Evolutionary conservation across 352 stramenopile genomes (phyloP).

Genomic region (Globisporangium cederbergense): DNA sequence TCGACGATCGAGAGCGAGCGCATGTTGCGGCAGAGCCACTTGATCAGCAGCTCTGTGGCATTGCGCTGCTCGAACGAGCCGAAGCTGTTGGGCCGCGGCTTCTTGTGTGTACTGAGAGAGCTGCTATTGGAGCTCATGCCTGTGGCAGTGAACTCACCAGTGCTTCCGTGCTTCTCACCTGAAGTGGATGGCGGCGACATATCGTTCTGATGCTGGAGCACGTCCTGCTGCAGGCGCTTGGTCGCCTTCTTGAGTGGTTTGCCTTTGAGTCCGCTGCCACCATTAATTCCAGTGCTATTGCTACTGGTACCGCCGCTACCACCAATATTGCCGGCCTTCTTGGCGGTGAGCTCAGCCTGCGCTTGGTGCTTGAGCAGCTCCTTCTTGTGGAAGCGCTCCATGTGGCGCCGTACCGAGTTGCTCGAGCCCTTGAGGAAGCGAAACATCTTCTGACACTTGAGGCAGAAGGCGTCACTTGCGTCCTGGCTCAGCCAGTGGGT

Average conservation of each 20-base stretch:
- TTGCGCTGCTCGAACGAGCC: conserved; percentile 24
- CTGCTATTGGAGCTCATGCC: not conserved
- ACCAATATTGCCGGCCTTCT: not conserved
- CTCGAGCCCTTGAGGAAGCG: conserved; percentile 55
- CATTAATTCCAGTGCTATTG: conserved; percentile 1
- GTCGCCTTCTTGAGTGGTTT: conserved; percentile 8
- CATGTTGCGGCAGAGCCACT: conserved; percentile 36
- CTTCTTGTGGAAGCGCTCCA: conserved; percentile 52
- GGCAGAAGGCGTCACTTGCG: conserved; percentile 44
- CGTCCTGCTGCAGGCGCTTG: conserved; percentile 13
- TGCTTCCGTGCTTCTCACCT: not conserved
- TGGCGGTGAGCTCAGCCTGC: conserved; percentile 16
- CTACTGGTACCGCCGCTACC: not conserved
- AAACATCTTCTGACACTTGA: conserved; percentile 44
- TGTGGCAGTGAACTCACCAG: not conserved
- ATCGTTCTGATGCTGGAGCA: not conserved
- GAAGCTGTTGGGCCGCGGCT: conserved; percentile 12
- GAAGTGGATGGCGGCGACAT: conserved; percentile 4
- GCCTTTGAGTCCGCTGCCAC: not conserved
- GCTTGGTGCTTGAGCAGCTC: conserved; percentile 32
- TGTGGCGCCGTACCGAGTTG: conserved; percentile 55
- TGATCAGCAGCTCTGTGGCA: conserved; percentile 31
- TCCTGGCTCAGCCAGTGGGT: conserved; percentile 58
- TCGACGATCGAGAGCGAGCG: conserved; percentile 30
- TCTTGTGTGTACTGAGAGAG: conserved; percentile 5